These are phyloP conservation scores for Suhomyces kilbournensis DNA, from an alignment of 805 yeast genomes.

Conservation along the genomic window DNA sequence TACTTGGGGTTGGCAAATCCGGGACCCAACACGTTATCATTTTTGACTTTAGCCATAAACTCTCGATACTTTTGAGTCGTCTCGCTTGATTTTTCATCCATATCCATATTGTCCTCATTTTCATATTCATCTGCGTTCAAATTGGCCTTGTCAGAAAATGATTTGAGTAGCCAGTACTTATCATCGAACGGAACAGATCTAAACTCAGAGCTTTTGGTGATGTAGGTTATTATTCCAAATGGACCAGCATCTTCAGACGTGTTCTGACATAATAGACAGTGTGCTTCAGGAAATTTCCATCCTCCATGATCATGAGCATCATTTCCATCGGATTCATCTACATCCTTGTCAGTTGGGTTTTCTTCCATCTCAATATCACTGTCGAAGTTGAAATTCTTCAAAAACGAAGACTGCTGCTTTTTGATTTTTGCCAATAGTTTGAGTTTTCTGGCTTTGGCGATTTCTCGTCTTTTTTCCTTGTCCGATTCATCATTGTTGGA, in stretches of 20 bases:
- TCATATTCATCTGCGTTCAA: conserved; percentile 35
- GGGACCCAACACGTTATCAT: conserved; percentile 58
- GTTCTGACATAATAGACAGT: conserved; percentile 81
- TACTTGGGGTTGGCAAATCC: conserved; percentile 53
- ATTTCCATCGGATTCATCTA: neutral
- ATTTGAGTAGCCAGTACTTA: conserved; percentile 61
- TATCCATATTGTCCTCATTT: conserved; percentile 20
- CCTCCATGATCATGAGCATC: conserved; percentile 13
- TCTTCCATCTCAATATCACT: conserved; percentile 44
- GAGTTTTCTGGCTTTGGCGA: conserved; percentile 67
- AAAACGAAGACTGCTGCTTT: conserved; percentile 74
- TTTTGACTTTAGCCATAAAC: conserved; percentile 35
- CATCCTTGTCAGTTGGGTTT: neutral
- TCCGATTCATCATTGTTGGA: conserved; percentile 29
- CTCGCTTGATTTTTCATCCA: conserved; percentile 2
- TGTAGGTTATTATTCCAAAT: conserved; percentile 70
- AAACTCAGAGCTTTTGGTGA: conserved; percentile 56
- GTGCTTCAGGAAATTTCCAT: conserved; percentile 72
- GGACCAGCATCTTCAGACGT: conserved; percentile 62
- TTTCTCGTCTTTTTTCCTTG: conserved; percentile 56
- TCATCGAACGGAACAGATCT: conserved; percentile 63
- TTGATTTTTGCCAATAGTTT: conserved; percentile 76
- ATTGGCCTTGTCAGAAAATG: conserved; percentile 49
- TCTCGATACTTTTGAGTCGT: conserved; percentile 32
- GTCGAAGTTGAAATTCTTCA: conserved; percentile 43